Evolutionary conservation across 164 flowering plant genomes (phyloP), one percentile per base, ranked within the genome.

Genomic region (Malania oleifera): DNA sequence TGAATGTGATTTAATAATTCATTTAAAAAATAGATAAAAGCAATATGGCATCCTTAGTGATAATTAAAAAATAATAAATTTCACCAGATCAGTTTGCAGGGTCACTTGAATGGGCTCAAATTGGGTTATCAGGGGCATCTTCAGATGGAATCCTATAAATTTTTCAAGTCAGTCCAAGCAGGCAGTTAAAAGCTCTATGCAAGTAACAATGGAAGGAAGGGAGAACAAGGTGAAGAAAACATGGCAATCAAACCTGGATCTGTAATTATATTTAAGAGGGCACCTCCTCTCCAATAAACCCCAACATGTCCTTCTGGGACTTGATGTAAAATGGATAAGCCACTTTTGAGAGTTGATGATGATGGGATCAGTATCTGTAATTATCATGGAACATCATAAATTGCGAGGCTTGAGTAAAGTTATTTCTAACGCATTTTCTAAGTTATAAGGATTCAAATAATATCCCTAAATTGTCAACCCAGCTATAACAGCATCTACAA

Each of bases 301-400:
- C 98, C 97, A 58, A 92, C 97, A 78, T 92, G 96, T 50, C 98
- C 98, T 80, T 92, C 98, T 22, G 98, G 97, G 39, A 92, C 97
- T 83, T 89, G 96, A 64, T 92, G 98, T 56, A 92, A 48, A 34
- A 84, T 74, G 15, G 85, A 73, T 15, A 82, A 72, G 61, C 70
- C 70, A 49, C 57, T 68, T 19, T 54, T 57, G 12, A 58, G 5
- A 17, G 41, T 48, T 53, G 82, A 53, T 1, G 76, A 18, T 43
- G 80, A 66, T 20, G 77, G 72, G 53, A 77, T 15, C 46, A 75
- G 15, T 43, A 73, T 41, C 82, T 80, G 66, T 34, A 61, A 58
- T 34, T 23, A 18, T 8, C 4, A 22, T 24, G 10, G 59, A 48
- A 24, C 44, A 19, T 29, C 0, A 52, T 22, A 58, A 45, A 44